Evolutionary conservation across 495 filamentous ascomycete species (phyloP).

Genomic region (Talaromyces adpressus): DNA sequence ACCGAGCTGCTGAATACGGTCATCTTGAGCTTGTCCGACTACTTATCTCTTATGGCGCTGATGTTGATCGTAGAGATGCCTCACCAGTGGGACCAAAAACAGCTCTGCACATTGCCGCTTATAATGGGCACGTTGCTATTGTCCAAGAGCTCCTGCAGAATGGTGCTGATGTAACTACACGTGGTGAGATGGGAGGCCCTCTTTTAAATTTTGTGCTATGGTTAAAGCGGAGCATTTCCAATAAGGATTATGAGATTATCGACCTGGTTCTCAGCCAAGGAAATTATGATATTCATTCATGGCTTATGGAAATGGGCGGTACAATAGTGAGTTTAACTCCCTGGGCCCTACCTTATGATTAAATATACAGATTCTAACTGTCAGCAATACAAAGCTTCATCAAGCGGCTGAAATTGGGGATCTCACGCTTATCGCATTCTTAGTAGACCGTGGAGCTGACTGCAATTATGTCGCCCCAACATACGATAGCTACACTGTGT

Average conservation of each 20-base stretch:
- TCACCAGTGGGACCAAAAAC: slow-evolving; percentile 8
- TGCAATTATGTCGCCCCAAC: not conserved
- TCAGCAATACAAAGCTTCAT: slow-evolving; percentile 3
- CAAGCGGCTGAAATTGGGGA: slow-evolving; percentile 3
- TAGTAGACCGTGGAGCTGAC: slow-evolving; percentile 6
- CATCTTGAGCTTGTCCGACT: slow-evolving; percentile 6
- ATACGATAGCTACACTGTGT: not conserved
- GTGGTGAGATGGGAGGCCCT: slow-evolving; percentile 3
- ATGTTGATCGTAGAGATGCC: slow-evolving; percentile 5
- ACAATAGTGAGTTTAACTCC: not conserved
- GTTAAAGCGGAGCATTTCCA: not conserved
- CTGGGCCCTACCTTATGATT: not conserved
- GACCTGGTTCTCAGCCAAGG: slow-evolving; percentile 4
- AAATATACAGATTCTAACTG: slow-evolving; percentile 4
- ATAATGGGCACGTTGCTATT: slow-evolving; percentile 7
- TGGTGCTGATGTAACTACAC: slow-evolving; percentile 2
- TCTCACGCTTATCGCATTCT: slow-evolving; percentile 1
- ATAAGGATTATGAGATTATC: not conserved
- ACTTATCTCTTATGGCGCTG: slow-evolving; percentile 7
- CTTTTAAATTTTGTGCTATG: slow-evolving; percentile 4
- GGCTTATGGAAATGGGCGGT: slow-evolving; percentile 2
- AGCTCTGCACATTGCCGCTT: slow-evolving; percentile 9
- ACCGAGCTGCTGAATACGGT: slow-evolving; percentile 11
- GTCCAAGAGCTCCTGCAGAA: slow-evolving; percentile 7
- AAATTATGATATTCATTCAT: slow-evolving; percentile 4